phyloP scores from a whole-genome alignment of 768 basidiomycete species.

The Tephrocybe sp. region DNA sequence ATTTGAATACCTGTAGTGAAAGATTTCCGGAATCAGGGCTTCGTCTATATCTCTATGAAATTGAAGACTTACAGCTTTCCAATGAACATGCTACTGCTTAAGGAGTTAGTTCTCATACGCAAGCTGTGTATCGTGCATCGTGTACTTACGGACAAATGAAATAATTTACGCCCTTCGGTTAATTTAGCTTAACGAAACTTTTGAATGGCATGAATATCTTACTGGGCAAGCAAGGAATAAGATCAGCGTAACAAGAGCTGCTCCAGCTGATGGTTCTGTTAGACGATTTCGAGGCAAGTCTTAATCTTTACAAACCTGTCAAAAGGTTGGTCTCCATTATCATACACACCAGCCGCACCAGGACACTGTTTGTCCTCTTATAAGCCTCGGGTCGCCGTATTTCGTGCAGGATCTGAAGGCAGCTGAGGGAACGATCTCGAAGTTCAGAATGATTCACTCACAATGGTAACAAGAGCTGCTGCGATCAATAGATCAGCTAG shows the following conservation, averaged over 20 bases:
- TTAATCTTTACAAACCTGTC: slow-evolving; percentile 1
- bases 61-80: slow-evolving; percentile 8
- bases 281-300: neutral
- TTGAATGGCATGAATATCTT: neutral
- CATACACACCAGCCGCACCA: slow-evolving; percentile 6
- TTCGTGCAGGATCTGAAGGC: neutral
- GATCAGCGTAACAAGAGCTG: slow-evolving; percentile 4
- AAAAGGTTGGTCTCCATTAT: slow-evolving; percentile 12
- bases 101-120: neutral
- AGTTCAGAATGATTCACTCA: slow-evolving; percentile 1
- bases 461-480: slow-evolving; percentile 19
- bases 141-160: slow-evolving; percentile 11
- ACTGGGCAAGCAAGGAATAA: slow-evolving; percentile 14
- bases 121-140: neutral
- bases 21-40: neutral
- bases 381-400: too few species aligned
- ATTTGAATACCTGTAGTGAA: slow-evolving; percentile 5
- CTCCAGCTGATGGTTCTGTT: neutral
- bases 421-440: neutral
- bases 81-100: slow-evolving; percentile 3
- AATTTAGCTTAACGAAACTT: neutral
- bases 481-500: slow-evolving; percentile 23
- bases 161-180: neutral
- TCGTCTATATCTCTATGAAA: too few species aligned
- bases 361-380: slow-evolving; percentile 1